Conservation (phyloP, 306 rosid genomes). For the Sophora flavescens region DNA sequence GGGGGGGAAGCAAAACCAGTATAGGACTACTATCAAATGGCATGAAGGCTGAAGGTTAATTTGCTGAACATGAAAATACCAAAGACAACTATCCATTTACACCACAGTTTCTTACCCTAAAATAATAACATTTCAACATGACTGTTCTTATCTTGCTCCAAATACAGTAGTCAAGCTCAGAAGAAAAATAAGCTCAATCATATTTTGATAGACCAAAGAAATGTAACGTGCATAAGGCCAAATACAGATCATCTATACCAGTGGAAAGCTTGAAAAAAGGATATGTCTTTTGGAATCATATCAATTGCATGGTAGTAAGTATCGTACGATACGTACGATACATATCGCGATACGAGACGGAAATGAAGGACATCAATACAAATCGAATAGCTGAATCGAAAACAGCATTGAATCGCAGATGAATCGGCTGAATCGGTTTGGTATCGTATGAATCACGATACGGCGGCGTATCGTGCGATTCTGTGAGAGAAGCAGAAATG, state of each 20-base stretch:
- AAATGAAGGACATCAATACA: too few species aligned
- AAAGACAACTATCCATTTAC: background rate
- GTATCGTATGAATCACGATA: too few species aligned
- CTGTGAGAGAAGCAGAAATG: too few species aligned
- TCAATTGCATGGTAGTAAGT: too few species aligned
- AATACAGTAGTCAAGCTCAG: constrained; percentile 1
- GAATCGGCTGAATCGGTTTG: too few species aligned
- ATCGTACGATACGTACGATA: too few species aligned
- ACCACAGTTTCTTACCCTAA: background rate
- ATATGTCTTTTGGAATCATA: background rate
- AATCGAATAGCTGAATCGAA: too few species aligned
- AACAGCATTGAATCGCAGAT: too few species aligned
- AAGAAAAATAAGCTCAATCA: constrained; percentile 1
- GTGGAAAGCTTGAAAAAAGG: background rate
- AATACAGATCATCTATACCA: background rate
- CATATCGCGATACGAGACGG: too few species aligned
- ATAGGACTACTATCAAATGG: background rate
- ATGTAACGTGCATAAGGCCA: background rate
- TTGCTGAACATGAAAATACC: constrained; percentile 9
- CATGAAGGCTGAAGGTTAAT: background rate
- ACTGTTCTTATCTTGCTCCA: background rate
- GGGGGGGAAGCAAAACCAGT: background rate
- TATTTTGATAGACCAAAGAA: constrained; percentile 7
- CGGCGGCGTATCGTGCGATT: too few species aligned
- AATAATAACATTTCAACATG: background rate